A percentile compares a stretch with the other conserved stretches of the same genome.
Evolutionary conservation across 768 basidiomycete genomes (phyloP).

Genomic region (Tulasnella sp.): DNA sequence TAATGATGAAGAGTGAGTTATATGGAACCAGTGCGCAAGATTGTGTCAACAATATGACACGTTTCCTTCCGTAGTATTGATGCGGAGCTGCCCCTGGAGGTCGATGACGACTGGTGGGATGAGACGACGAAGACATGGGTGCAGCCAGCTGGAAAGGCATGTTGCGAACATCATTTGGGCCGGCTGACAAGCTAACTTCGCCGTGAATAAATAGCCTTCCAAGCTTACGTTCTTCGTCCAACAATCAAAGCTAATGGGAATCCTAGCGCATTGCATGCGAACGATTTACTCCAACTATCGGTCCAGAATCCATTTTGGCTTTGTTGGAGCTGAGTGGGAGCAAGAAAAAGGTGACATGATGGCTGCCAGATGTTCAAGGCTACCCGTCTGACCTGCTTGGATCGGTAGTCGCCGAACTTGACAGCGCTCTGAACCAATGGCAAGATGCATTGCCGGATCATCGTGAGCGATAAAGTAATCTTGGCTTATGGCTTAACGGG

Average conservation of each 20-base stretch:
- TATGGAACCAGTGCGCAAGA: not conserved
- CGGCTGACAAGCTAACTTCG: no score
- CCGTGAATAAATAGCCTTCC: conserved; percentile 29
- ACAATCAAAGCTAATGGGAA: conserved; percentile 45
- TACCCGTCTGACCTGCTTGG: not conserved
- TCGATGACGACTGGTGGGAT: conserved; percentile 76
- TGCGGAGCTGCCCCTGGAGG: conserved; percentile 56
- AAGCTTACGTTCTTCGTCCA: conserved; percentile 45
- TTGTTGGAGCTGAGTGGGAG: conserved; percentile 42
- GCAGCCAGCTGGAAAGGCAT: conserved; percentile 46
- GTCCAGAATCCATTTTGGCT: conserved; percentile 50
- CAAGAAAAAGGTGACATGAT: not conserved
- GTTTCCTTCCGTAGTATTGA: conserved; percentile 44
- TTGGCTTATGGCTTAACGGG: no score
- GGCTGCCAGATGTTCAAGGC: not conserved
- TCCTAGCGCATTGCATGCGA: conserved; percentile 47
- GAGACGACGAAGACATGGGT: conserved; percentile 44
- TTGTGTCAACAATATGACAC: no score
- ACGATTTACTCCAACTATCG: conserved; percentile 62
- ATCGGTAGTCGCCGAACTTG: conserved; percentile 21
- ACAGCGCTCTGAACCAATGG: conserved; percentile 62
- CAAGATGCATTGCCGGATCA: conserved; percentile 54
- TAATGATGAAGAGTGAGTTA: conserved; percentile 59
- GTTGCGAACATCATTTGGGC: no score
- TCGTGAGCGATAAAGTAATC: conserved; percentile 28